Percentiles rank a stretch among this genome's conserved stretches.
phyloP scores from a whole-genome alignment of 2,329 filamentous ascomycete species.

The Cladosporium velox region DNA sequence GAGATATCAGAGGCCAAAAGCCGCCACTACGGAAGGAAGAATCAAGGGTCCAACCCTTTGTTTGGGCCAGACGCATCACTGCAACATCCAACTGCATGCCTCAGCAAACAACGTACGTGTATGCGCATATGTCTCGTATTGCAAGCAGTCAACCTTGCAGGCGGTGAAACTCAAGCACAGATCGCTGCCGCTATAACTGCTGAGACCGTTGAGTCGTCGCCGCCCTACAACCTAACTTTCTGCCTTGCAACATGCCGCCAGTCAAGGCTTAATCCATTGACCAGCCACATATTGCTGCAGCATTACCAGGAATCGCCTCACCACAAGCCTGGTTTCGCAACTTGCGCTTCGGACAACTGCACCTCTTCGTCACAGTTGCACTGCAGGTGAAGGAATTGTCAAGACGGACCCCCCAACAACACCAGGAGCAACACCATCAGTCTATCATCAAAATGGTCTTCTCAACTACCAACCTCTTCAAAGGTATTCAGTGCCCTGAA shows the following conservation, averaged over 20 bases:
- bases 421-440: background rate
- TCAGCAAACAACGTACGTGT: background rate
- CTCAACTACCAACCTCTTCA: constrained; percentile 57
- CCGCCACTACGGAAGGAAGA: background rate
- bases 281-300: background rate
- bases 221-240: background rate
- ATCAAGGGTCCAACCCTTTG: constrained; percentile 4
- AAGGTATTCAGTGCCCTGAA: constrained; percentile 55
- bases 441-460: constrained; percentile 51
- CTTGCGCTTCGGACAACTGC: background rate
- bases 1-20: background rate
- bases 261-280: background rate
- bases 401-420: background rate
- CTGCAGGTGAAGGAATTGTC: background rate
- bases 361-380: background rate
- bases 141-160: background rate
- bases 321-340: background rate
- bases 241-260: background rate
- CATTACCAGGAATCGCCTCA: background rate
- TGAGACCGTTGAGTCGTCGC: no score
- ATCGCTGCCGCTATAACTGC: background rate
- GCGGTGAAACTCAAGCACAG: background rate
- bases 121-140: background rate
- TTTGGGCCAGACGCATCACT: background rate
- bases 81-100: background rate